A percentile compares a stretch with the other conserved stretches of the same genome.
phyloP scores from a whole-genome alignment of 208 protist species.

The Trypanosoma lewisi region DNA sequence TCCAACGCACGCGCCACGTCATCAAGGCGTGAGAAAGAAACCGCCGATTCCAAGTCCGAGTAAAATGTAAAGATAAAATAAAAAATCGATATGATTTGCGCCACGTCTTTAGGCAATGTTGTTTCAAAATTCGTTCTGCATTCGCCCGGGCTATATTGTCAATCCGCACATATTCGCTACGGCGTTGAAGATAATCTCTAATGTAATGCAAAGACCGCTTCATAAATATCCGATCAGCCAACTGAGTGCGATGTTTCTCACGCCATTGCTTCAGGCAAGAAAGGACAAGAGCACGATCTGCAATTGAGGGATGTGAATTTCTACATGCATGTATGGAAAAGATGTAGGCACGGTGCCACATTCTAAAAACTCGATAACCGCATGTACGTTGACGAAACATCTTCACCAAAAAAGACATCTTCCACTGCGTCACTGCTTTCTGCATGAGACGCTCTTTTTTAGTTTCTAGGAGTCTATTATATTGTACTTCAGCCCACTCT shows the following conservation, averaged over 20 bases:
- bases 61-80: conserved; percentile 5
- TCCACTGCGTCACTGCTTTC: conserved; percentile 13
- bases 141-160: conserved; percentile 1
- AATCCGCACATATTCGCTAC: neutral
- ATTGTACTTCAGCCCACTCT: conserved; percentile 21
- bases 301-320: conserved; percentile 5
- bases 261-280: conserved; percentile 15
- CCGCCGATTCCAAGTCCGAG: neutral
- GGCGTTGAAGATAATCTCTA: neutral
- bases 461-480: conserved; percentile 23
- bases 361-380: conserved; percentile 9
- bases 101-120: conserved; percentile 7
- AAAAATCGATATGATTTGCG: neutral
- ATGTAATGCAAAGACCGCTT: conserved; percentile 6
- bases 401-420: conserved; percentile 10
- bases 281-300: neutral
- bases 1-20: conserved; percentile 8
- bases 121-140: conserved; percentile 1
- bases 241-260: neutral
- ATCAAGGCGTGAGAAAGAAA: neutral
- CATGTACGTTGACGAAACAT: conserved; percentile 10
- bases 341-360: conserved; percentile 21
- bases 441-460: neutral
- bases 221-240: conserved; percentile 15
- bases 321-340: conserved; percentile 10